A percentile compares a stretch with the other conserved stretches of the same genome.
These are phyloP conservation scores for Myrica gale DNA, from an alignment of 306 rosid genomes.

Conservation along the genomic window DNA sequence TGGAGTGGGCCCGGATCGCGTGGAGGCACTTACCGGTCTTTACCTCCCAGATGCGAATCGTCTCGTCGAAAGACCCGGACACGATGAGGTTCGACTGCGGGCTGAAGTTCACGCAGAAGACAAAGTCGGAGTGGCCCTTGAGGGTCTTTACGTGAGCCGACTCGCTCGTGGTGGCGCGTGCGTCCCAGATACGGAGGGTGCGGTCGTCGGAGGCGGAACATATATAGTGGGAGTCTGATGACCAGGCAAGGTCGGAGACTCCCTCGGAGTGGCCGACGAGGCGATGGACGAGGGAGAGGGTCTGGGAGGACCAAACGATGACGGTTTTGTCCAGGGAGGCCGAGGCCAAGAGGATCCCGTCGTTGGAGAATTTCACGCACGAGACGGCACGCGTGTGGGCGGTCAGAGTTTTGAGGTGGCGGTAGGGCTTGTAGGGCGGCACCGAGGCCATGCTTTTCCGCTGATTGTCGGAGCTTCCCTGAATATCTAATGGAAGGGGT, in stretches of 20 bases:
- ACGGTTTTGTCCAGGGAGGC: slow-evolving; percentile 84
- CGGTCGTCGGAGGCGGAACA: slow-evolving; percentile 95
- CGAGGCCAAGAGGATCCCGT: slow-evolving; percentile 74
- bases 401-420: slow-evolving; percentile 61
- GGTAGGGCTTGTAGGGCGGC: slow-evolving; percentile 66
- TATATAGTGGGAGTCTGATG: slow-evolving; percentile 89
- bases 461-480: neutral
- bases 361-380: slow-evolving; percentile 84
- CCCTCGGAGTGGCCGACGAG: slow-evolving; percentile 81
- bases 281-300: slow-evolving; percentile 61
- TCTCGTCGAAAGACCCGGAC: slow-evolving; percentile 86
- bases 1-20: slow-evolving; percentile 53
- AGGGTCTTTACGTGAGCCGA: slow-evolving; percentile 75
- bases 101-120: slow-evolving; percentile 86
- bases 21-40: slow-evolving; percentile 79
- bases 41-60: slow-evolving; percentile 85
- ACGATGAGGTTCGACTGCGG: slow-evolving; percentile 76
- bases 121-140: slow-evolving; percentile 65
- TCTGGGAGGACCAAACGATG: slow-evolving; percentile 63
- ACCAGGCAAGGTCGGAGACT: slow-evolving; percentile 80
- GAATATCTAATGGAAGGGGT: too few species aligned
- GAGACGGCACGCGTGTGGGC: slow-evolving; percentile 66
- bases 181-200: slow-evolving; percentile 93
- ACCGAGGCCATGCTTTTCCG: slow-evolving; percentile 37
- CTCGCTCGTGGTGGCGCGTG: slow-evolving; percentile 49